These are phyloP conservation scores for Termitomyces sp. DNA, from an alignment of 1,284 basidiomycete species.

Conservation along the genomic window DNA sequence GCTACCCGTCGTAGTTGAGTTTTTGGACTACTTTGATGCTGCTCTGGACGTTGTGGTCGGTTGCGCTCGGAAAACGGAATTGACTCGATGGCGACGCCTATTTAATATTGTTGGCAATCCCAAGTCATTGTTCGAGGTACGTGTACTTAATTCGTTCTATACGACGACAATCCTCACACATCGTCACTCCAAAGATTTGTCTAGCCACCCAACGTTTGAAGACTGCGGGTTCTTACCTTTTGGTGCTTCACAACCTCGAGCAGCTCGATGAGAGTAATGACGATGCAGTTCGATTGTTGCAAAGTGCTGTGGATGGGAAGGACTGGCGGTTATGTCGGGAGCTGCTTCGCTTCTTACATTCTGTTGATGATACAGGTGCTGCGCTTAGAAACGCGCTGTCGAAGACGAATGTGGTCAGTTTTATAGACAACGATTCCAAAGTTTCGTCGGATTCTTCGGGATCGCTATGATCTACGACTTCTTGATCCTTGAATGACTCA, in stretches of 20 bases:
- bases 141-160: conserved; percentile 10
- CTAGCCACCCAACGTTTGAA: conserved; percentile 71
- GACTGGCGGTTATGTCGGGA: conserved; percentile 86
- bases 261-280: conserved; percentile 76
- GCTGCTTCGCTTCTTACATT: conserved; percentile 86
- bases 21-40: conserved; percentile 91
- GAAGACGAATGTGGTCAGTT: conserved; percentile 31
- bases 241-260: conserved; percentile 92
- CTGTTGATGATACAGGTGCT: conserved; percentile 80
- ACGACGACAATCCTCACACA: conserved; percentile 1
- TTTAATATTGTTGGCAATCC: conserved; percentile 92
- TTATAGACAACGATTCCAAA: conserved; percentile 13
- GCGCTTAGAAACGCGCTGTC: conserved; percentile 61
- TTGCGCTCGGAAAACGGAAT: conserved; percentile 96
- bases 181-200: conserved; percentile 55
- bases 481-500: not conserved
- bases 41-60: conserved; percentile 91
- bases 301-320: conserved; percentile 65
- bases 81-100: conserved; percentile 84
- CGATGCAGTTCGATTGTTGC: conserved; percentile 76
- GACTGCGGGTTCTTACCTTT: conserved; percentile 89
- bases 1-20: conserved; percentile 76
- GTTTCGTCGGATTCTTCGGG: not conserved
- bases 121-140: conserved; percentile 84
- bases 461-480: not conserved